Conservation (phyloP, 768 basidiomycete genomes). For the Tricholoma terreum region DNA sequence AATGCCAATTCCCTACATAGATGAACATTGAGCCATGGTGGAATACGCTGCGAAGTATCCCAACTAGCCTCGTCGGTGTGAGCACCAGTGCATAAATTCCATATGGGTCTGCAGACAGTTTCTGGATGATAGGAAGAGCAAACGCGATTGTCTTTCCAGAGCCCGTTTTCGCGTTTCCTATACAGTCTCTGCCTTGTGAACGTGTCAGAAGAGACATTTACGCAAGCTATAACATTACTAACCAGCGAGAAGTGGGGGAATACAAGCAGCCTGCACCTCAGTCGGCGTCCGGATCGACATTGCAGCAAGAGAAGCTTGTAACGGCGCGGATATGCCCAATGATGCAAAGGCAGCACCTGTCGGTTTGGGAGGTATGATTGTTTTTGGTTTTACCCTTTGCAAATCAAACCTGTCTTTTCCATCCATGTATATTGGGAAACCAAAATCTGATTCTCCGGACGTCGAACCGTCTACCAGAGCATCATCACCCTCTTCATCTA, state of each 20-base stretch:
- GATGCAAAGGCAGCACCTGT: slow-evolving; percentile 40
- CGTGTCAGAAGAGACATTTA: not conserved
- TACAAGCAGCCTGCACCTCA: slow-evolving; percentile 85
- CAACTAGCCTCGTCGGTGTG: slow-evolving; percentile 85
- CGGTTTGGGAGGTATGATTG: not conserved
- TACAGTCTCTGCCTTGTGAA: slow-evolving; percentile 82
- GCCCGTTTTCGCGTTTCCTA: slow-evolving; percentile 97
- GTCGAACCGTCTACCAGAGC: not conserved
- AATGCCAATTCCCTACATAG: slow-evolving; percentile 85
- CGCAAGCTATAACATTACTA: slow-evolving; percentile 17
- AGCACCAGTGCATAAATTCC: slow-evolving; percentile 92
- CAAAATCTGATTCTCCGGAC: not conserved
- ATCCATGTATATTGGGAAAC: not conserved
- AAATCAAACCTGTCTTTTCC: not conserved
- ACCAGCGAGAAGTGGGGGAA: slow-evolving; percentile 83
- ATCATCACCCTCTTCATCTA: not conserved
- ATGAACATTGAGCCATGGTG: not conserved
- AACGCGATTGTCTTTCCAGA: slow-evolving; percentile 98
- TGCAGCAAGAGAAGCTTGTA: slow-evolving; percentile 62
- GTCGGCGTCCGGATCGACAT: slow-evolving; percentile 90
- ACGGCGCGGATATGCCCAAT: slow-evolving; percentile 54
- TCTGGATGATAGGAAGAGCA: slow-evolving; percentile 91
- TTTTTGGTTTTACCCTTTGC: not conserved
- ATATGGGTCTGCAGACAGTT: slow-evolving; percentile 84
- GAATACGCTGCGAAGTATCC: not conserved